A percentile compares a stretch with the other conserved stretches of the same genome.
These are phyloP conservation scores for Scheffersomyces segobiensis DNA, from an alignment of 1,139 yeast genomes.

Conservation along the genomic window DNA sequence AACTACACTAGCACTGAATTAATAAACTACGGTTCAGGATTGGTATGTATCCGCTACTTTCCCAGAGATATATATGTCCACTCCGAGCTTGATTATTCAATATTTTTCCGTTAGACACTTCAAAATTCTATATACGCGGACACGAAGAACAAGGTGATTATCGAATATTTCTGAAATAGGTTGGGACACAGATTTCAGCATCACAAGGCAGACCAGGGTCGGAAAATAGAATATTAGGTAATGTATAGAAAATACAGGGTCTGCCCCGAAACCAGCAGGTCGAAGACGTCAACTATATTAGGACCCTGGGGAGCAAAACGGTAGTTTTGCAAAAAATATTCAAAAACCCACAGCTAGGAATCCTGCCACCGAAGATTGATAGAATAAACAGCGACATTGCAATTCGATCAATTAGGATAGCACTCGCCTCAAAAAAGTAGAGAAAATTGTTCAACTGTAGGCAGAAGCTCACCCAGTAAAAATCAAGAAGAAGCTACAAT, in stretches of 20 bases:
- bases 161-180: neutral
- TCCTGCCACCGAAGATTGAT: neutral
- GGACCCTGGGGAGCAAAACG: neutral
- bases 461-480: neutral
- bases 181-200: neutral
- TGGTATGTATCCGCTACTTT: neutral
- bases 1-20: neutral
- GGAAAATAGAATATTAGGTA: neutral
- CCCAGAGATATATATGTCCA: neutral
- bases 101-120: neutral
- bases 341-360: neutral
- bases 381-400: neutral
- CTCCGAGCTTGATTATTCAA: neutral
- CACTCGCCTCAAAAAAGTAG: neutral
- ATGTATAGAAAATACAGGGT: neutral
- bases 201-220: neutral
- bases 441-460: neutral
- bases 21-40: neutral
- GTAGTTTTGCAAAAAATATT: neutral
- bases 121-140: neutral
- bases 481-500: neutral
- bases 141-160: neutral
- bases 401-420: neutral
- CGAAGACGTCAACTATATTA: neutral
- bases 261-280: neutral